Conservation (phyloP, 192 early-diverging fungal genomes). For the Jimgerdemannia lactiflua region DNA sequence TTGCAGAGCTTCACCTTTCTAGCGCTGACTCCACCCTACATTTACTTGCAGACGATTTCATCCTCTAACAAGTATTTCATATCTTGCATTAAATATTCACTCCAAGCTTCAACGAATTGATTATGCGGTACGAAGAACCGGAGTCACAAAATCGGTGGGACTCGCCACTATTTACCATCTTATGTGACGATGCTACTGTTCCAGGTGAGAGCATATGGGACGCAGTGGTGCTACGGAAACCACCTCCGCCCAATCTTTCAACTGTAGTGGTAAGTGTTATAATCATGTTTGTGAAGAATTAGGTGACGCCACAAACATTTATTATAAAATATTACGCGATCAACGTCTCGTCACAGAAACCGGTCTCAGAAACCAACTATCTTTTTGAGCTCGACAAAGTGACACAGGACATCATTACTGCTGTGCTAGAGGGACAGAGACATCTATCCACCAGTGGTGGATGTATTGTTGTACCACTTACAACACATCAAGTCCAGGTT, state of each 20-base stretch:
- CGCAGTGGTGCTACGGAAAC: slow-evolving; percentile 67
- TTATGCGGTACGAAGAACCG: slow-evolving; percentile 93
- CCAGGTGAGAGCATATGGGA: slow-evolving; percentile 74
- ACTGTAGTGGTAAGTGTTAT: slow-evolving; percentile 69
- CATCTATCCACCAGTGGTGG: slow-evolving; percentile 53
- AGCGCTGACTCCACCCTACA: too few species aligned
- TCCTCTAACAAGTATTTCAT: too few species aligned
- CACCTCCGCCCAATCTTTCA: slow-evolving; percentile 81
- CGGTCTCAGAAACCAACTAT: slow-evolving; percentile 88
- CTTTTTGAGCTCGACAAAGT: slow-evolving; percentile 85
- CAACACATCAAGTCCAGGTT: slow-evolving; percentile 41
- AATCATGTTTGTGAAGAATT: too few species aligned
- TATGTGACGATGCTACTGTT: slow-evolving; percentile 64
- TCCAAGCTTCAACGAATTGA: slow-evolving; percentile 71
- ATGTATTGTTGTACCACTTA: slow-evolving; percentile 55
- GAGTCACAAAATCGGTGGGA: slow-evolving; percentile 92
- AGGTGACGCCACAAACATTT: too few species aligned
- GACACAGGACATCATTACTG: slow-evolving; percentile 76
- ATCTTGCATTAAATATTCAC: neutral
- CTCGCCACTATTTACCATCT: slow-evolving; percentile 88
- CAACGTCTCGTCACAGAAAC: slow-evolving; percentile 68
- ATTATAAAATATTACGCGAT: too few species aligned
- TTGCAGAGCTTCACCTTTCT: too few species aligned
- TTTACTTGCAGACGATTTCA: too few species aligned
- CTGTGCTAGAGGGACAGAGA: slow-evolving; percentile 76